Base-by-base conservation (phyloP, 2,329 filamentous ascomycete genomes). In the Pseudopithomyces maydicus region DNA sequence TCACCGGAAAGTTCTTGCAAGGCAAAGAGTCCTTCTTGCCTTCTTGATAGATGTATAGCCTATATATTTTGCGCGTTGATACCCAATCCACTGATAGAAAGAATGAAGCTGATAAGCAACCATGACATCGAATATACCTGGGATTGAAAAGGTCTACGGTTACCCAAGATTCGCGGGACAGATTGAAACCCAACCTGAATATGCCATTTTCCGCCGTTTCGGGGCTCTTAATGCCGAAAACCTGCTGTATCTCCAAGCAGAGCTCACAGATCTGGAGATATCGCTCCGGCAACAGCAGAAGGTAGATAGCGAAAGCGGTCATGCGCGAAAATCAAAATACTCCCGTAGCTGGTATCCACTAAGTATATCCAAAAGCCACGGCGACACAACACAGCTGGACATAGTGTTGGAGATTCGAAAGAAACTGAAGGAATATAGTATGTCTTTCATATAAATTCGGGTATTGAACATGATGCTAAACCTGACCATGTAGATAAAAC, bases 361-460 rank as follows among this genome's bases (percentile, higher is more conserved):
- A 1, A 52, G 42, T 12, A 45, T 10, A 12, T 56, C 54, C 7
- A 26, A 41, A 41, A 42, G 33, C 6, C 19, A 46, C 12, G 54
- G 54, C 7, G 54, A 52, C 42, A 35, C 29, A 20, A 39, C 2
- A 26, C 63, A 66, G 44, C 23, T 57, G 1, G 15, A 55, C 10
- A 41, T 66, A 6, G 46, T 66, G 3, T 23, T 54, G 26, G 47
- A 53, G 33, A 58, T 66, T 23, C 50, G 61, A n/a, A 43, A 54
- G 17, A 52, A 33, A 2, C 32, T 66, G 33, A 58, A 50, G 19
- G 26, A 57, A 22, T 66, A 66, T 39, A 66, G 63, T 66, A 54
- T 12, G 52, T 51, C 48, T 23, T n/a, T 12, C 5, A 8, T 39
- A 8, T 43, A 17, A 22, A 32, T 33, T 17, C 3, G 26, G 11